Evolutionary conservation across 2,329 filamentous ascomycete genomes (phyloP).

Genomic region (Penicillium sp.): DNA sequence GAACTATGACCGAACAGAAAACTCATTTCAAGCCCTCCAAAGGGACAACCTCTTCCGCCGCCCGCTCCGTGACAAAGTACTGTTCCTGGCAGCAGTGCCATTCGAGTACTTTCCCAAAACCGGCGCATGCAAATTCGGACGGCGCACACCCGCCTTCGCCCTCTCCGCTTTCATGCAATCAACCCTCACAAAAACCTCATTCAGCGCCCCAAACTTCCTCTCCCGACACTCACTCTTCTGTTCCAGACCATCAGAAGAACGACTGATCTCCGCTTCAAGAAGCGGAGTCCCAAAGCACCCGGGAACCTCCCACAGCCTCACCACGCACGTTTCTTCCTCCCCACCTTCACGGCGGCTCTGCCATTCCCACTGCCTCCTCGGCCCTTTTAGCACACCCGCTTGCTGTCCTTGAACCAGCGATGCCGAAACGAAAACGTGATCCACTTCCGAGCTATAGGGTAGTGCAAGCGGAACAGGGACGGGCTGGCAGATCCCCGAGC

Average conservation of each 20-base stretch:
- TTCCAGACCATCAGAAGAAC: not conserved
- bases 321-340: conserved; percentile 31
- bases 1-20: not conserved
- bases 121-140: not conserved
- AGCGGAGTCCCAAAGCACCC: conserved; percentile 26
- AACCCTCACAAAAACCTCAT: conserved; percentile 37
- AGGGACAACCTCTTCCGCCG: conserved; percentile 10
- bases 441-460: conserved; percentile 29
- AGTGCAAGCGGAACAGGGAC: conserved; percentile 34
- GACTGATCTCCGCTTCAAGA: not conserved
- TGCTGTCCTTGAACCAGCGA: conserved; percentile 25
- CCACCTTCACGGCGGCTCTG: not conserved
- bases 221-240: conserved; percentile 32
- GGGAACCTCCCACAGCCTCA: conserved; percentile 40
- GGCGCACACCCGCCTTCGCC: conserved; percentile 1
- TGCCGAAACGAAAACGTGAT: conserved; percentile 33
- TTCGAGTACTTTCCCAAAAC: not conserved
- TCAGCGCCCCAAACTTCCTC: conserved; percentile 31
- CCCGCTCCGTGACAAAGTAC: conserved; percentile 5
- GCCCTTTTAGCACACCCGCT: not conserved
- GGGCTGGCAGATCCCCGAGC: conserved; percentile 29
- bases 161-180: conserved; percentile 30
- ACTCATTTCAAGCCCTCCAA: not conserved
- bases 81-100: not conserved
- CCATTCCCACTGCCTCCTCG: not conserved